These are phyloP conservation scores for Groenewaldozyma salmanticensis DNA, from an alignment of 805 yeast species.

Conservation along the genomic window DNA sequence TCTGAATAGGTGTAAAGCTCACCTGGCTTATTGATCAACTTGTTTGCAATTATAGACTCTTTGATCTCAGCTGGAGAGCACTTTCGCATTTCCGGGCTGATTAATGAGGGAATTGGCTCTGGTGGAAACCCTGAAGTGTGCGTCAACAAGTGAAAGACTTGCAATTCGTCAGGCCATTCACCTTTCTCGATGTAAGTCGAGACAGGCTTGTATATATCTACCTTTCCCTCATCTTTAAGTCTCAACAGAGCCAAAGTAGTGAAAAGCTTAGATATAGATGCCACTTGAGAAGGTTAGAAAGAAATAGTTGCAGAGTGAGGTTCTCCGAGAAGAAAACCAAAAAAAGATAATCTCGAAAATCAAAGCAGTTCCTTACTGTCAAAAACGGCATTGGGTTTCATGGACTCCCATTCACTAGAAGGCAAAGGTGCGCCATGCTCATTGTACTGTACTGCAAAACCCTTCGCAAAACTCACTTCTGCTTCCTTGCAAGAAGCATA, in stretches of 20 bases:
- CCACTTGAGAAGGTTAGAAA: no score
- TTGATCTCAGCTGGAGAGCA: background rate
- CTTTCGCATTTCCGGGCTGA: background rate
- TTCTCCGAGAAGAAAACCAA: no score
- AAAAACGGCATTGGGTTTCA: no score
- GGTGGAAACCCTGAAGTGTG: conserved; percentile 9
- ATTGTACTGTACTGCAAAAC: no score
- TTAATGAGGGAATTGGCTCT: conserved; percentile 8
- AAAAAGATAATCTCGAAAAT: no score
- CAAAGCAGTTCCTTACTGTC: no score
- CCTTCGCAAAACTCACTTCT: no score
- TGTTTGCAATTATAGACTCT: conserved; percentile 1
- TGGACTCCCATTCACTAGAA: no score
- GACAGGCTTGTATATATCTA: conserved; percentile 7
- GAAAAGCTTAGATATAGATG: conserved; percentile 10
- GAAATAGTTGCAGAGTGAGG: no score
- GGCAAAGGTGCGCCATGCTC: no score
- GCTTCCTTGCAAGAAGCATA: no score
- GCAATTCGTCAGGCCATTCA: no score
- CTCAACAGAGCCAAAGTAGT: conserved; percentile 12
- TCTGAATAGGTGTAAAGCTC: conserved; percentile 5
- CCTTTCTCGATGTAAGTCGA: conserved; percentile 5
- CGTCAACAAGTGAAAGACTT: conserved; percentile 9
- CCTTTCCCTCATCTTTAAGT: conserved; percentile 5
- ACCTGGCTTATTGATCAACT: conserved; percentile 4